Evolutionary conservation across 2,329 filamentous ascomycete species (phyloP), one percentile per base, ranked within the genome.

Genomic region (Hypoxylon sp.): DNA sequence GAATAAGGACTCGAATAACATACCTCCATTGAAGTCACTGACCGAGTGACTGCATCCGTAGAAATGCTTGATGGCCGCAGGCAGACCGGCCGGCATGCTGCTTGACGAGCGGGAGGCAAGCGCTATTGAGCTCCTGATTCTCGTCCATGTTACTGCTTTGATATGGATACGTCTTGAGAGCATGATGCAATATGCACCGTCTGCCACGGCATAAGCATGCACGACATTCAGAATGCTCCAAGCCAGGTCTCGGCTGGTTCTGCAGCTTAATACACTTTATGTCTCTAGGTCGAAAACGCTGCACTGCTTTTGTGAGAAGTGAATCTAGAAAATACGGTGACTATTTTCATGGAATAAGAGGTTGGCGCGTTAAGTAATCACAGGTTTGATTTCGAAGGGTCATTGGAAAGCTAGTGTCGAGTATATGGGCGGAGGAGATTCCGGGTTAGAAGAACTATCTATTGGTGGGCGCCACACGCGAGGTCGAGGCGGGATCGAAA

Each of bases 181-280:
- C 21, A 50, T 19, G 44, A 39, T 31, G 51, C 27, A 21, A 21
- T 57, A 44, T 62, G 56, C 21, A 53, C 57, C 48, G 35, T 37
- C 35, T 4, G 31, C 24, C 11, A 46, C 50, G 37, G 51, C 48
- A 60, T 60, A 44, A 55, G 47, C 32, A 61, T 70, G 57, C 65
- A 68, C 63, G 15, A 3, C 46, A 54, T 47, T 66, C 19, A 24
- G 50, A 56, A 19, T 10, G 35, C n/a, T 46, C 24, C 46, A 65
- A 32, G 31, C 58, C 52, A 29, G 47, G 17, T 35, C 35, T 37
- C 29, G 55, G 37, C 32, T 39, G 29, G 29, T 44, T 27, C 50
- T 32, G 52, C 24, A 19, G 59, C 21, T 54, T 21, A 55, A 58
- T 68, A 58, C 31, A 8, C 13, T 27, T 5, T 19, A 19, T 46